Evolutionary conservation across 75 land plant genomes (phyloP).

Genomic region (Pseudotsuga menziesii): DNA sequence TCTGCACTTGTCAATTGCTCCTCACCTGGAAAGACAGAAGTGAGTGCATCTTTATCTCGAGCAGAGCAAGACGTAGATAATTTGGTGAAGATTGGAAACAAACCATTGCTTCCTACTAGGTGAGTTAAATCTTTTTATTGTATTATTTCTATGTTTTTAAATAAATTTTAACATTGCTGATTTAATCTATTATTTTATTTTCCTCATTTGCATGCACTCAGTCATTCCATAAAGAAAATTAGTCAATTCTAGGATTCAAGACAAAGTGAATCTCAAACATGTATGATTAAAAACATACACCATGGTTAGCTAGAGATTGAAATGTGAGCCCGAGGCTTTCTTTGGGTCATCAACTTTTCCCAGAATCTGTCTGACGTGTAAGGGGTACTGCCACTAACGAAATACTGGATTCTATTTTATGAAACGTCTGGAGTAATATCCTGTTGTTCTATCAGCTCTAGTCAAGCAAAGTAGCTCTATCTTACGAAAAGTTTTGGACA

Average conservation of each 20-base stretch:
- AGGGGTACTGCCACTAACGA: too few relatives aligned
- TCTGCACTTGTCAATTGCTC: not conserved
- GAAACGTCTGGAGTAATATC: too few relatives aligned
- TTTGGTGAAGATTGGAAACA: not conserved
- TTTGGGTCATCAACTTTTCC: not conserved
- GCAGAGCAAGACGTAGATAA: not conserved
- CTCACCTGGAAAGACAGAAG: constrained; percentile 1
- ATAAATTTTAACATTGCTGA: not conserved
- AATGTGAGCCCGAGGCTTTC: not conserved
- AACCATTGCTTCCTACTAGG: constrained; percentile 4
- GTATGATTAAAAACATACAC: not conserved
- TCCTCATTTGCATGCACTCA: not conserved
- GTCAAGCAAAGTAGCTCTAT: too few relatives aligned
- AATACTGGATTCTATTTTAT: too few relatives aligned
- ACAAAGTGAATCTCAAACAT: not conserved
- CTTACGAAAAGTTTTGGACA: too few relatives aligned
- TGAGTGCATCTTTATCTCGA: not conserved
- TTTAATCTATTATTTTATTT: not conserved
- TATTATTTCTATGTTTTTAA: not conserved
- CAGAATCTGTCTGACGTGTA: not conserved
- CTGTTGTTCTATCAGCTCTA: too few relatives aligned
- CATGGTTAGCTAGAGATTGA: not conserved
- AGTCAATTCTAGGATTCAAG: not conserved
- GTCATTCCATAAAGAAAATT: not conserved
- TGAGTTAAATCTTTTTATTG: constrained; percentile 2